Evolutionary conservation across 2,329 filamentous ascomycete species (phyloP).

Genomic region (Fusarium sp.): DNA sequence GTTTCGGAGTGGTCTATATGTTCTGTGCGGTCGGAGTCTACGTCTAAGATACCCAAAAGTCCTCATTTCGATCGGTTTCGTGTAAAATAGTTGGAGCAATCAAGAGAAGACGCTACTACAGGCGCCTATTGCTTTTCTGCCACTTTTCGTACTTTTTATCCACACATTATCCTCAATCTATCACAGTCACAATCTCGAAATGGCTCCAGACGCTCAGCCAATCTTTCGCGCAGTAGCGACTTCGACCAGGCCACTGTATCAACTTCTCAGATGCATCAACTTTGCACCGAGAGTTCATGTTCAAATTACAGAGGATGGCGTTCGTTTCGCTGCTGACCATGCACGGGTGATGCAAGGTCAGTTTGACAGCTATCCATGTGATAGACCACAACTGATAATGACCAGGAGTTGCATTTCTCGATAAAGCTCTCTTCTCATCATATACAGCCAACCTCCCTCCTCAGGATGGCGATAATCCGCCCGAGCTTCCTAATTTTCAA

Average conservation of each 20-base stretch:
- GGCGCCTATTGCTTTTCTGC: slow-evolving; percentile 41
- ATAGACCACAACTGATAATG: slow-evolving; percentile 7
- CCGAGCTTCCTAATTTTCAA: slow-evolving; percentile 75
- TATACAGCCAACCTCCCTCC: slow-evolving; percentile 71
- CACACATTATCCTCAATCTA: slow-evolving; percentile 2
- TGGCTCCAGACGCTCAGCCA: slow-evolving; percentile 52
- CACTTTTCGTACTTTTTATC: slow-evolving; percentile 31
- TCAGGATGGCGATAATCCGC: slow-evolving; percentile 49
- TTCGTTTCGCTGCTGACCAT: slow-evolving; percentile 89
- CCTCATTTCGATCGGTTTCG: slow-evolving; percentile 42
- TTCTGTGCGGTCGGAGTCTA: slow-evolving; percentile 99
- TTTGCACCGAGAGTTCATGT: slow-evolving; percentile 66
- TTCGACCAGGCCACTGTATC: slow-evolving; percentile 78
- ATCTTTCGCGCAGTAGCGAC: slow-evolving; percentile 80
- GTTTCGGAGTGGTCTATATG: slow-evolving; percentile 95
- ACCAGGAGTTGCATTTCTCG: slow-evolving; percentile 73
- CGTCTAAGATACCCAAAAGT: slow-evolving; percentile 72
- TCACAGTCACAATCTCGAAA: slow-evolving; percentile 21
- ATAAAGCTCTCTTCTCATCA: slow-evolving; percentile 86
- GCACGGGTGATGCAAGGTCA: slow-evolving; percentile 89
- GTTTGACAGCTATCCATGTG: slow-evolving; percentile 22
- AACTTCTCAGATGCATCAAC: slow-evolving; percentile 65
- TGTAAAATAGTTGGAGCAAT: slow-evolving; percentile 51
- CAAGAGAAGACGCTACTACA: slow-evolving; percentile 44
- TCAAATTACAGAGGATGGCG: slow-evolving; percentile 83